phyloP scores from a whole-genome alignment of 345 rosid species.

The Carallia pectinifolia region DNA sequence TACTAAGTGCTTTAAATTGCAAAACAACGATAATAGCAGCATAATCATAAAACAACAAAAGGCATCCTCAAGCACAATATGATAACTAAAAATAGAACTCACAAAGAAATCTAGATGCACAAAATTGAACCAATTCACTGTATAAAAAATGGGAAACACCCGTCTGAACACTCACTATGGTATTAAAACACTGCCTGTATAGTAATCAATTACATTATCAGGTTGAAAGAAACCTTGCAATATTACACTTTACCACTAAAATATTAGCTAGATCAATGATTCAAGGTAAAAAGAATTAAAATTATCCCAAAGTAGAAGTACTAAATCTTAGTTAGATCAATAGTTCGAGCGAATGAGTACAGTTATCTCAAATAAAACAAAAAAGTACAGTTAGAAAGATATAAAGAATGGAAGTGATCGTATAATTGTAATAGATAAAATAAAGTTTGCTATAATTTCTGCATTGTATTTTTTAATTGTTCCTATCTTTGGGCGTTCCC shows the following conservation, averaged over 20 bases:
- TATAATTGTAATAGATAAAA: no score
- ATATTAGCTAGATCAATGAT: conserved; percentile 2
- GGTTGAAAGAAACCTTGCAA: conserved; percentile 3
- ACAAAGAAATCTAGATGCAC: neutral
- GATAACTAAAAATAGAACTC: neutral
- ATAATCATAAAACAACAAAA: conserved; percentile 1
- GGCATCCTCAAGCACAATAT: neutral
- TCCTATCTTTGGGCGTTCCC: no score
- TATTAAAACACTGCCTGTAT: neutral
- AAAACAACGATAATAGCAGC: neutral
- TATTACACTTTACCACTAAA: neutral
- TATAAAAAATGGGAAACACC: neutral
- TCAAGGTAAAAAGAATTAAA: neutral
- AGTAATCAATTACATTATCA: neutral
- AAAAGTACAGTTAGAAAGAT: no score
- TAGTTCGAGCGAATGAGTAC: neutral
- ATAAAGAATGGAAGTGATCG: no score
- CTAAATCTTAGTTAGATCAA: neutral
- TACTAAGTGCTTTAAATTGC: neutral
- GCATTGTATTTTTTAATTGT: no score
- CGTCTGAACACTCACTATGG: neutral
- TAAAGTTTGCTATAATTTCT: no score
- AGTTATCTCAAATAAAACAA: no score
- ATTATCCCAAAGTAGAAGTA: no score
- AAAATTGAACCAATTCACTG: neutral